A percentile compares a stretch with the other conserved stretches of the same genome.
These are phyloP conservation scores for Pseudovirgaria hyperparasitica DNA, from an alignment of 2,329 filamentous ascomycete genomes.

Conservation along the genomic window DNA sequence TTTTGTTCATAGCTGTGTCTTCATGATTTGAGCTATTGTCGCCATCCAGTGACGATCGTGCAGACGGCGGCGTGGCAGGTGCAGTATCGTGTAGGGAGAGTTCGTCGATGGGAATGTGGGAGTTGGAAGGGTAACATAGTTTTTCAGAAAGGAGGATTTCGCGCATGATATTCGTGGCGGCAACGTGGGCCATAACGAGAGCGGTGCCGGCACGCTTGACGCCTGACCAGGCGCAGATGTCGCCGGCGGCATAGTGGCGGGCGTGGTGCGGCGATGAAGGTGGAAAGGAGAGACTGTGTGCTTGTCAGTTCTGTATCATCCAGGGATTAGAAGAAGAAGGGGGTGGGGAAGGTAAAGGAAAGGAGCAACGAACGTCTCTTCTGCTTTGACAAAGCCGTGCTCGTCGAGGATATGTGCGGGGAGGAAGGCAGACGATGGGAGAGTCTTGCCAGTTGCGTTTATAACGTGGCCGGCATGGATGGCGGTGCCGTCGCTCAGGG, in stretches of 20 bases:
- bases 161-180: conserved; percentile 43
- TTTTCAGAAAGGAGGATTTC: conserved; percentile 22
- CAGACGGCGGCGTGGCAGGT: too few relatives aligned
- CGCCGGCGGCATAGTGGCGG: conserved; percentile 56
- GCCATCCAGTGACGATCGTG: too few relatives aligned
- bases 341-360: conserved; percentile 2
- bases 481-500: conserved; percentile 31
- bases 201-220: conserved; percentile 70
- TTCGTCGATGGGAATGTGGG: too few relatives aligned
- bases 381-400: conserved; percentile 54
- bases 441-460: conserved; percentile 52
- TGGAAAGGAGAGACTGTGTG: conserved; percentile 41
- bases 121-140: too few relatives aligned
- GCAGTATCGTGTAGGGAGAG: too few relatives aligned
- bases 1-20: too few relatives aligned
- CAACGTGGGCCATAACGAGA: conserved; percentile 58
- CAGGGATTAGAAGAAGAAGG: too few relatives aligned
- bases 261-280: conserved; percentile 41
- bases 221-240: conserved; percentile 58
- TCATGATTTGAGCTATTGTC: too few relatives aligned
- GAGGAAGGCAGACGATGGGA: conserved; percentile 51
- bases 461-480: conserved; percentile 53
- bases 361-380: conserved; percentile 33
- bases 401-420: conserved; percentile 45
- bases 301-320: conserved; percentile 2